These are phyloP conservation scores for Chrysosporium queenslandicum DNA, from an alignment of 2,329 filamentous ascomycete species.

Conservation along the genomic window DNA sequence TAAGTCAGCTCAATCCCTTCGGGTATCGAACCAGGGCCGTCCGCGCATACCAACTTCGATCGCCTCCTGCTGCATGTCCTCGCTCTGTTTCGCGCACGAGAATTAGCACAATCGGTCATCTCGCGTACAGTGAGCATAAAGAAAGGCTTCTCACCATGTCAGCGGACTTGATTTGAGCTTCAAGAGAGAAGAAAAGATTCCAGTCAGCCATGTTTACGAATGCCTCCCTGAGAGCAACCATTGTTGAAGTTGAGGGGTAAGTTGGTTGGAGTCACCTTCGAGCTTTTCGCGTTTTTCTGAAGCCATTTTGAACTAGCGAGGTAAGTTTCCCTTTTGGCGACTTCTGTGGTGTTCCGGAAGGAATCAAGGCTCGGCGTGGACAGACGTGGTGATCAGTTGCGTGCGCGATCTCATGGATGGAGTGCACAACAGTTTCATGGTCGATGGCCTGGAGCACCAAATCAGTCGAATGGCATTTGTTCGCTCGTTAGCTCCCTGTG, in stretches of 20 bases:
- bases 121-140: constrained; percentile 4
- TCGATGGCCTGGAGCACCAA: background rate
- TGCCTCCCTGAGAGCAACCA: background rate
- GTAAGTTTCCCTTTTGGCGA: background rate
- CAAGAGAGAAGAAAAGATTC: constrained; percentile 13
- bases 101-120: constrained; percentile 16
- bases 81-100: constrained; percentile 53
- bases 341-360: constrained; percentile 5
- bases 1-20: background rate
- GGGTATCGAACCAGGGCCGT: background rate
- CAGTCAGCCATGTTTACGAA: constrained; percentile 2
- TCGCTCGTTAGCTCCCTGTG: constrained; percentile 5
- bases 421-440: background rate
- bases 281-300: constrained; percentile 60
- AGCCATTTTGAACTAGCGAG: constrained; percentile 27
- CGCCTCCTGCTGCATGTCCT: constrained; percentile 93
- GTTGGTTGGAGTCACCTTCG: constrained; percentile 46
- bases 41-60: constrained; percentile 76
- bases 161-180: constrained; percentile 94
- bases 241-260: background rate
- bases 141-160: constrained; percentile 66
- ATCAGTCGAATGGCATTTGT: too few relatives aligned
- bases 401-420: too few relatives aligned
- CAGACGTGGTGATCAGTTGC: background rate
- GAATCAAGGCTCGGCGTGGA: background rate